Evolutionary conservation across 2,329 filamentous ascomycete species (phyloP).

Genomic region (Grosmannia serpens): DNA sequence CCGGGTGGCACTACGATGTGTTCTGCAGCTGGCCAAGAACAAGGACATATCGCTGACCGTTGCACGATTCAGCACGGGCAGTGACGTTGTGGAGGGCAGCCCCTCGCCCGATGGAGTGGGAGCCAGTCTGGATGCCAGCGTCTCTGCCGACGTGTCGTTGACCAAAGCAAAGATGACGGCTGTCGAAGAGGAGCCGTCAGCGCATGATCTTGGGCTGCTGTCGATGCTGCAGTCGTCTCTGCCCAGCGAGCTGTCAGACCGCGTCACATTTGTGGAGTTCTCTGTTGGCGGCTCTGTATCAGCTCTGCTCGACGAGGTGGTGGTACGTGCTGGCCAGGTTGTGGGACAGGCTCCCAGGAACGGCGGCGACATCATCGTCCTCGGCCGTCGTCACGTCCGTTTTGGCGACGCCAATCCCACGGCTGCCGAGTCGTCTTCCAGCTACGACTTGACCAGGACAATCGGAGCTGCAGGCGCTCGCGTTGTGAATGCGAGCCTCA

Average conservation of each 20-base stretch:
- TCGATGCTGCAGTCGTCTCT: constrained; percentile 22
- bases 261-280: constrained; percentile 38
- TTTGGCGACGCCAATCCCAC: constrained; percentile 10
- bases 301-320: constrained; percentile 29
- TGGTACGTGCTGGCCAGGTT: constrained; percentile 44
- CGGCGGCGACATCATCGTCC: constrained; percentile 58
- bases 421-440: constrained; percentile 12
- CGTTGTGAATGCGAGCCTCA: constrained; percentile 46
- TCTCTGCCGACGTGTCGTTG: background rate
- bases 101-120: background rate
- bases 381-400: constrained; percentile 42
- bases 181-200: constrained; percentile 18
- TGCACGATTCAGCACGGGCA: constrained; percentile 36
- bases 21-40: constrained; percentile 75
- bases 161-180: constrained; percentile 10
- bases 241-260: constrained; percentile 19
- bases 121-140: background rate
- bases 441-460: constrained; percentile 35
- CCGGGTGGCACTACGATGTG: constrained; percentile 63
- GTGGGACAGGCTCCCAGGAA: constrained; percentile 49
- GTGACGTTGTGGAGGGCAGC: constrained; percentile 7
- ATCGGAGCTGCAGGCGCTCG: constrained; percentile 50
- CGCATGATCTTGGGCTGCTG: constrained; percentile 23
- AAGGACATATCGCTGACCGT: constrained; percentile 69
- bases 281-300: constrained; percentile 23